Base-by-base conservation (phyloP, 495 filamentous ascomycete species). In the Cryomyces minteri region DNA sequence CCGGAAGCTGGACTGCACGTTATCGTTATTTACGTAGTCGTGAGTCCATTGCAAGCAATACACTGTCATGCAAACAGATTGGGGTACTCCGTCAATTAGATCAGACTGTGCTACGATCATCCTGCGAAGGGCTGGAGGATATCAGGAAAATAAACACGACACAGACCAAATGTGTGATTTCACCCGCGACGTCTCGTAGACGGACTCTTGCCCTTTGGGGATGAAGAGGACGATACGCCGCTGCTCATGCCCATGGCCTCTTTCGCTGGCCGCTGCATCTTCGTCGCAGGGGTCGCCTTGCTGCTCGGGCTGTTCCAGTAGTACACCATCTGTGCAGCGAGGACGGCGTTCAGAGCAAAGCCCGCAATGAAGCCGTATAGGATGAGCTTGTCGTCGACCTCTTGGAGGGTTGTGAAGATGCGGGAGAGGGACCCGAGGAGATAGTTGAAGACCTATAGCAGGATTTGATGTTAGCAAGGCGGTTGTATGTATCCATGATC, bases 361-460 rank as follows among this genome's bases (percentile, higher is more conserved):
- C 82, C 92, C 2, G 83, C 84, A 40, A 95, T 61, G 69, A 90
- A 95, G 25, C 86, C 81, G 59, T 88, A 94, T 11, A 98, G 73
- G 52, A 98, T 95, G 46, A 96, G 68, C 60, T 83, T 82, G 62
- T 98, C 90, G 53, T 90, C 80, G 49, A 95, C 87, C 68, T 98
- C 90, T 55, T 94, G 84, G 41, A 96, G 62, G 3, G 92, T 98
- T 14, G 90, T 98, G 63, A 94, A 95, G 67, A 98, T 92, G 54
- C 90, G 79, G 9, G 84, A 81, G 36, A 94, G 75, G 47, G 84
- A 90, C 9, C 90, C 90, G 54, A 74, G 67, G 54, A 98, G 85
- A 63, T 94, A 98, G 70, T 93, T 95, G 70, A 96, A 94, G 43
- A 98, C 87, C 88, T 96, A 54, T 40, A 25, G 18, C 18, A 25